A percentile compares a stretch with the other conserved stretches of the same genome.
Conservation (phyloP, 768 basidiomycete genomes). For the Kwoniella dendrophila region DNA sequence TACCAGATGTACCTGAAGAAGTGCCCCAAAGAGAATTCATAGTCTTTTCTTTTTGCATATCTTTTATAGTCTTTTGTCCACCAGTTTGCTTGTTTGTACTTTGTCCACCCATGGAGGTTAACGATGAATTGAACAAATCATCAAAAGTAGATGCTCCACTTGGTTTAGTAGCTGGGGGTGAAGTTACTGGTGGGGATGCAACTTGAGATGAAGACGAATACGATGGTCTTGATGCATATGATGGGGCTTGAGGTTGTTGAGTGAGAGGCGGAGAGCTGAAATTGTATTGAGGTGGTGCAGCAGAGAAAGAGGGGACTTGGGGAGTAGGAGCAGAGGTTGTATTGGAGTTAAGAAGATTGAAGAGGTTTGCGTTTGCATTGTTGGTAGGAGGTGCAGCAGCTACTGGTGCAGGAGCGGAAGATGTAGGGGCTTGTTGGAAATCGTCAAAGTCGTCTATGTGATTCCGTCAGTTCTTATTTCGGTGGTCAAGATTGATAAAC, state of each 20-base stretch:
- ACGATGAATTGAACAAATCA: conserved; percentile 82
- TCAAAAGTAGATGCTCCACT: conserved; percentile 64
- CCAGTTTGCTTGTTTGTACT: conserved; percentile 21
- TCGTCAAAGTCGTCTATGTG: conserved; percentile 59
- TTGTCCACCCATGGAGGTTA: conserved; percentile 58
- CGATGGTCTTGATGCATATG: conserved; percentile 61
- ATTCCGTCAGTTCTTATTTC: conserved; percentile 19
- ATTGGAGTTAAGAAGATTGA: conserved; percentile 48
- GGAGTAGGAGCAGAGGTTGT: conserved; percentile 30
- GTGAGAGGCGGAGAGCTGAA: conserved; percentile 9
- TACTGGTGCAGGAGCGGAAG: conserved; percentile 30
- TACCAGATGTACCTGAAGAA: conserved; percentile 6
- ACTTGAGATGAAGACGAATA: conserved; percentile 32
- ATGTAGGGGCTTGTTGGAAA: conserved; percentile 56
- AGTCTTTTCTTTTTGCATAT: conserved; percentile 83
- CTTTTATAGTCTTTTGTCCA: conserved; percentile 76
- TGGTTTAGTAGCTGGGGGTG: conserved; percentile 17
- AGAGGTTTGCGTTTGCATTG: conserved; percentile 47
- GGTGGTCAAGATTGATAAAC: not conserved
- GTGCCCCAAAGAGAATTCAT: conserved; percentile 77
- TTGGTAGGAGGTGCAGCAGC: conserved; percentile 18
- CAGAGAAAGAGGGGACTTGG: conserved; percentile 19
- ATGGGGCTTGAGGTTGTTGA: conserved; percentile 16
- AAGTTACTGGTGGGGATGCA: conserved; percentile 16
- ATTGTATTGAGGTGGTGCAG: conserved; percentile 6